These are phyloP conservation scores for Ilex paraguariensis DNA, from an alignment of 305 asterid genomes.

Conservation along the genomic window DNA sequence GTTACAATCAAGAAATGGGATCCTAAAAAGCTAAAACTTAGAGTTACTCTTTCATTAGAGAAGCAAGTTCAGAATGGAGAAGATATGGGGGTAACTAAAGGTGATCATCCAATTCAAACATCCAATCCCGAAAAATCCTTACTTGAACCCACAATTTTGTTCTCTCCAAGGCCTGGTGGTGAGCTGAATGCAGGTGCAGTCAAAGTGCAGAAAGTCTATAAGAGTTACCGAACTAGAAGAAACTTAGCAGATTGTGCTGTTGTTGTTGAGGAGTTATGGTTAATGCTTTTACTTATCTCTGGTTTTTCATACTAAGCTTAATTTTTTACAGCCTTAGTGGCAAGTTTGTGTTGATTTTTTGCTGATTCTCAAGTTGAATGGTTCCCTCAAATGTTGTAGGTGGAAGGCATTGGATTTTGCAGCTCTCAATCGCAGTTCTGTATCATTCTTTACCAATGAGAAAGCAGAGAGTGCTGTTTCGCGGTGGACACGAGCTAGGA, in stretches of 20 bases:
- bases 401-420: neutral
- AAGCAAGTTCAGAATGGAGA: no score
- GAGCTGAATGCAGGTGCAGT: conserved; percentile 13
- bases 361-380: no score
- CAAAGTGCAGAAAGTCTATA: conserved; percentile 11
- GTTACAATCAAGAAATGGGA: neutral
- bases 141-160: neutral
- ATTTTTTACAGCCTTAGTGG: neutral
- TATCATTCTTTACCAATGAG: conserved; percentile 14
- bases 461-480: conserved; percentile 21
- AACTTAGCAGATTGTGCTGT: conserved; percentile 17
- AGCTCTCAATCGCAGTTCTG: conserved; percentile 17
- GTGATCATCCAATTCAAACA: neutral
- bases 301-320: neutral
- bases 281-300: neutral
- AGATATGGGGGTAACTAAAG: neutral
- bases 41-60: neutral
- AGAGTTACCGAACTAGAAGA: neutral
- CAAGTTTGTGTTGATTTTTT: neutral
- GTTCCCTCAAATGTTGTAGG: conserved; percentile 8
- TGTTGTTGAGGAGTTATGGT: conserved; percentile 16
- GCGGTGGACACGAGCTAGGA: conserved; percentile 25
- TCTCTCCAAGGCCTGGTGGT: neutral
- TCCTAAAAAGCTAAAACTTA: neutral
- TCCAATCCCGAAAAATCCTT: neutral